Evolutionary conservation across 2,329 filamentous ascomycete genomes (phyloP).

Genomic region (Pseudofabraea citricarpa): DNA sequence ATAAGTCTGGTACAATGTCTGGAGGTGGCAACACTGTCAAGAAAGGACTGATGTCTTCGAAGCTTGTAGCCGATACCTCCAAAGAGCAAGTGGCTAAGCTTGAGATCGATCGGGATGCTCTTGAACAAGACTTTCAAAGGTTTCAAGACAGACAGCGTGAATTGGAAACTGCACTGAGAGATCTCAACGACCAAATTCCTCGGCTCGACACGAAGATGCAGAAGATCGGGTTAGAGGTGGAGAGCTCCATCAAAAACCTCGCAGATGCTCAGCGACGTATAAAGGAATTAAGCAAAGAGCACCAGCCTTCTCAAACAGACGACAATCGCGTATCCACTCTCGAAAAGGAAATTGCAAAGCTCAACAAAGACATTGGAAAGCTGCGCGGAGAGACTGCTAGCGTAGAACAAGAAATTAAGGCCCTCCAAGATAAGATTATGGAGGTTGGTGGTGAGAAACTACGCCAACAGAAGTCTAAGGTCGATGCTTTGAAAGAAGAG

Average conservation of each 20-base stretch:
- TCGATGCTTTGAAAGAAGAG: slow-evolving; percentile 83
- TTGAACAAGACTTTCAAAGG: slow-evolving; percentile 77
- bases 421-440: slow-evolving; percentile 95
- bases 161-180: slow-evolving; percentile 67
- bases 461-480: slow-evolving; percentile 82
- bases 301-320: slow-evolving; percentile 76
- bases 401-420: slow-evolving; percentile 89
- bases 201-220: slow-evolving; percentile 85
- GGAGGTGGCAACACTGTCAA: slow-evolving; percentile 90
- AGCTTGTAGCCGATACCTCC: slow-evolving; percentile 78
- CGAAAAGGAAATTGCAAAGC: slow-evolving; percentile 70
- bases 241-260: slow-evolving; percentile 80
- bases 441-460: slow-evolving; percentile 92
- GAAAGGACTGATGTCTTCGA: slow-evolving; percentile 94
- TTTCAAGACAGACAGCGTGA: slow-evolving; percentile 83
- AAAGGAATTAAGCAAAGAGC: slow-evolving; percentile 76
- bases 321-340: slow-evolving; percentile 67
- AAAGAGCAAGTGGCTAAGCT: slow-evolving; percentile 87
- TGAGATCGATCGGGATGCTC: slow-evolving; percentile 77
- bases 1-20: slow-evolving; percentile 98
- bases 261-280: slow-evolving; percentile 79
- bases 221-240: slow-evolving; percentile 83
- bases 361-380: slow-evolving; percentile 74
- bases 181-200: slow-evolving; percentile 74
- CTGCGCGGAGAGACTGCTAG: slow-evolving; percentile 81